Evolutionary conservation across 805 yeast species (phyloP), one percentile per base, ranked within the genome.

Genomic region (Priceomyces haplophilus): DNA sequence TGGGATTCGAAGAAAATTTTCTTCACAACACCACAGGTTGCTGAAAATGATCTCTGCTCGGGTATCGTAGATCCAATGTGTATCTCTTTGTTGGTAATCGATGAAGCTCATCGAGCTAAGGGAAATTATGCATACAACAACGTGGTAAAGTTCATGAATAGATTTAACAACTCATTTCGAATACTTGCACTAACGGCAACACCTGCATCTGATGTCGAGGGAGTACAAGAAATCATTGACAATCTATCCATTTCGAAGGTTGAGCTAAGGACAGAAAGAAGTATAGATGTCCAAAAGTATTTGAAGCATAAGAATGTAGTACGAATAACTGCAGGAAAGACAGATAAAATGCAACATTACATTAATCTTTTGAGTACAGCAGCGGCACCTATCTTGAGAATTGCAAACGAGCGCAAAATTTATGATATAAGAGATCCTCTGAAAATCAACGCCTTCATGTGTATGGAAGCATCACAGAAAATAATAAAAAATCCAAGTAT

Each of bases 21-120:
- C 54, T 93, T 93, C 57, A 81, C 97, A 1, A 93, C 99, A 0
- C 99, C 99, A 0, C 99, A 93, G 55, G 95, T 90, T 4, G 90
- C 93, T 3, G 96, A 88, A 48, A 89, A 89, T 62, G 99, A 93
- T 62, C 69, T 93, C 47, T 72, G 77, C 33, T 67, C 79, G 30
- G 97, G 97, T 0, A 66, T 78, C 1, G 64, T 91, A 18, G 80
- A 88, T 55, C 96, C 98, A 0, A 83, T 79, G 49, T 75, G 76
- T 18, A 70, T 93, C 11, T 84, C 80, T 0, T 78, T 93, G 41
- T 53, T 95, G 34, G 91, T 93, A 2, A 74, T 93, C 18, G 99
- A 93, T 64, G 99, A 93, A 66, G 98, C 99, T 0, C 99, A 93
- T 61, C 71, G 96, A 38, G 89, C 97, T 0, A 83, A 83, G 40